Base-by-base conservation (phyloP, 352 stramenopile species). In the Phytopythium delawarense region DNA sequence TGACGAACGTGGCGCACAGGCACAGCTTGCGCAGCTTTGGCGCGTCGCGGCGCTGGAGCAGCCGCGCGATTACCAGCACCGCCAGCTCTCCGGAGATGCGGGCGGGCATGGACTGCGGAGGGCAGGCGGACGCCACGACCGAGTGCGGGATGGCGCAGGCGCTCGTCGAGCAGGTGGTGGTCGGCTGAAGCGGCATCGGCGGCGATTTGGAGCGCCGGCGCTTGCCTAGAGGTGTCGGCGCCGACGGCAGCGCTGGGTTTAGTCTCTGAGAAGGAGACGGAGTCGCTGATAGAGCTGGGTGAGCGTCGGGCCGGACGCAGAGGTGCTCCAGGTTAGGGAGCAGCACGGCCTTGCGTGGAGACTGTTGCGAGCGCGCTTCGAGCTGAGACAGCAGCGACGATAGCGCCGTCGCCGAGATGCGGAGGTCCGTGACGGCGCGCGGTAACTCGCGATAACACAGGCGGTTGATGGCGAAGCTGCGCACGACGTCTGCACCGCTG, bases 1-100 rank as follows among this genome's bases (percentile, higher is more conserved):
- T 71, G 49, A 70, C 53, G 45, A 72, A 75, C 32, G 62, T 66
- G 7, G 56, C 59, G 50, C 53, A 40, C 45, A 75, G 42, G 23
- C 44, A 64, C 34, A 75, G 54, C 23, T 53, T 60, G 9, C 61
- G 59, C 15, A 75, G 59, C 20, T 61, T 44, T 6, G 52, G 59
- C 7, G 44, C 57, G 25, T 55, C 35, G 16, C 53, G 55, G 4
- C n/a, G 11, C 6, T 20, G 46, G 18, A 75, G 42, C 11, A 61
- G 18, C 13, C 40, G 23, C 23, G 61, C 58, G 6, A 75, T 52
- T n/a, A 39, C 49, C 28, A 57, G 15, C n/a, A 72, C 63, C 6
- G 58, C 53, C 2, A 56, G 34, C 40, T 75, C 65, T n/a, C 66
- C 67, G 13, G 53, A 58, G 7, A 32, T 30, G 15, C 57, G 48